Evolutionary conservation across 139 green algal species (phyloP).

Genomic region (Astrephomene gubernaculifera): DNA sequence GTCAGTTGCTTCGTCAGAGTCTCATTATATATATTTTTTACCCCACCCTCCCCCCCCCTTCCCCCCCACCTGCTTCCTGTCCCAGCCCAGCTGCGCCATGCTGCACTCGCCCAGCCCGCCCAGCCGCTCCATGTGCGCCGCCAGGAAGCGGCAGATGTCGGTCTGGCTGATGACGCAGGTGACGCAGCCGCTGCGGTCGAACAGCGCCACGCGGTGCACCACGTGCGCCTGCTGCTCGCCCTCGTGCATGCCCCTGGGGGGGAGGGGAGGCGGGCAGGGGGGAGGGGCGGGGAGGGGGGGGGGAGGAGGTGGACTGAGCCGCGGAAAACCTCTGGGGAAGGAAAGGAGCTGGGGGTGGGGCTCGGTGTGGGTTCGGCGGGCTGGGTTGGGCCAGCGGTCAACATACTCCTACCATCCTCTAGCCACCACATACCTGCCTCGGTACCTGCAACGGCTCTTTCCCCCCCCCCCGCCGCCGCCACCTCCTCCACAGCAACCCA

Average conservation of each 20-base stretch:
- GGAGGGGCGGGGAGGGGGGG: neutral
- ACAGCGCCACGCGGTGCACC: conserved; percentile 65
- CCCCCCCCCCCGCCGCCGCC: no score
- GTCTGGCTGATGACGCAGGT: conserved; percentile 64
- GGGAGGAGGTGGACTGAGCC: neutral
- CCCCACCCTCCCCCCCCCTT: neutral
- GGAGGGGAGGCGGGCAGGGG: neutral
- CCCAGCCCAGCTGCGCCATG: conserved; percentile 67
- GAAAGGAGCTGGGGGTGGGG: neutral
- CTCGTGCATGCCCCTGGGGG: conserved; percentile 35
- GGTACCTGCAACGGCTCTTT: no score
- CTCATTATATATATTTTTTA: no score
- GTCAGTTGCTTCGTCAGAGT: no score
- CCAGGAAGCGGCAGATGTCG: conserved; percentile 69
- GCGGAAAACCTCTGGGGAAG: neutral
- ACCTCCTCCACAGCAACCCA: no score
- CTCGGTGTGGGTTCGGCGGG: no score
- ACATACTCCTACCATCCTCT: no score
- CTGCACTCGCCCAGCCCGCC: conserved; percentile 49
- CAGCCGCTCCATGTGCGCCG: conserved; percentile 44
- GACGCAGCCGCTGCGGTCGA: conserved; percentile 50
- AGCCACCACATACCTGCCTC: no score
- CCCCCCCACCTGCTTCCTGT: conserved; percentile 8
- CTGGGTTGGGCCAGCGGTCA: no score
- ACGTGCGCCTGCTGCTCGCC: conserved; percentile 31